These are phyloP conservation scores for Septoria linicola DNA, from an alignment of 2,329 filamentous ascomycete genomes.

Conservation along the genomic window DNA sequence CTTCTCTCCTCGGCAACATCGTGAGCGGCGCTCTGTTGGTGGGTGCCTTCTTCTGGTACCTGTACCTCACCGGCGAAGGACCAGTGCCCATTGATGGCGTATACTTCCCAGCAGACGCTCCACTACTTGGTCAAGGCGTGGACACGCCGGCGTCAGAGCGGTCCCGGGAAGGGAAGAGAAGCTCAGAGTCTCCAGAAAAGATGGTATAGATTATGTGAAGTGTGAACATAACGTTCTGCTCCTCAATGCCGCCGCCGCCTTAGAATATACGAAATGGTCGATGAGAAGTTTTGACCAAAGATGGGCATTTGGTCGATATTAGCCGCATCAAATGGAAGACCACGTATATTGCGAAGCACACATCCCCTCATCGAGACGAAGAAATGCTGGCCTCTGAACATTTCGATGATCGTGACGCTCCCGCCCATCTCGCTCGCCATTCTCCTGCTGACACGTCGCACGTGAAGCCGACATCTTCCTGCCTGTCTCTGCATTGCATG, in stretches of 20 bases:
- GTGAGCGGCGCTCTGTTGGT: slow-evolving; percentile 55
- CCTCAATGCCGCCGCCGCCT: too few relatives aligned
- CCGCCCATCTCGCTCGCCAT: background rate
- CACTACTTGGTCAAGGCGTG: slow-evolving; percentile 10
- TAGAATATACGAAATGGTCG: too few relatives aligned
- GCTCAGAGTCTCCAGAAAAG: slow-evolving; percentile 13
- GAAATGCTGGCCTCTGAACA: too few relatives aligned
- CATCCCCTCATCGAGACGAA: too few relatives aligned
- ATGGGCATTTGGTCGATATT: too few relatives aligned
- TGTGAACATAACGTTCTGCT: background rate
- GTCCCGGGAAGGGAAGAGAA: slow-evolving; percentile 19
- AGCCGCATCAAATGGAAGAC: too few relatives aligned
- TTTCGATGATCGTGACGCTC: too few relatives aligned
- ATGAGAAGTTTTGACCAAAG: too few relatives aligned
- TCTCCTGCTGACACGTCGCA: background rate
- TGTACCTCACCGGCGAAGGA: slow-evolving; percentile 30
- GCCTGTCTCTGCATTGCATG: background rate
- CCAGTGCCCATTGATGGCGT: slow-evolving; percentile 21
- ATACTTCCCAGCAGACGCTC: slow-evolving; percentile 15
- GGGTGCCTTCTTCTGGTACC: slow-evolving; percentile 53
- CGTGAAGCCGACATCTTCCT: background rate
- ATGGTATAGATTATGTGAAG: slow-evolving; percentile 14
- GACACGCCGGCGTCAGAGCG: slow-evolving; percentile 10
- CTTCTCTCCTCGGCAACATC: slow-evolving; percentile 54
- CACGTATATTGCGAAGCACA: too few relatives aligned